phyloP scores from a whole-genome alignment of 129 eudicot species.

The Saussurea involucrata region DNA sequence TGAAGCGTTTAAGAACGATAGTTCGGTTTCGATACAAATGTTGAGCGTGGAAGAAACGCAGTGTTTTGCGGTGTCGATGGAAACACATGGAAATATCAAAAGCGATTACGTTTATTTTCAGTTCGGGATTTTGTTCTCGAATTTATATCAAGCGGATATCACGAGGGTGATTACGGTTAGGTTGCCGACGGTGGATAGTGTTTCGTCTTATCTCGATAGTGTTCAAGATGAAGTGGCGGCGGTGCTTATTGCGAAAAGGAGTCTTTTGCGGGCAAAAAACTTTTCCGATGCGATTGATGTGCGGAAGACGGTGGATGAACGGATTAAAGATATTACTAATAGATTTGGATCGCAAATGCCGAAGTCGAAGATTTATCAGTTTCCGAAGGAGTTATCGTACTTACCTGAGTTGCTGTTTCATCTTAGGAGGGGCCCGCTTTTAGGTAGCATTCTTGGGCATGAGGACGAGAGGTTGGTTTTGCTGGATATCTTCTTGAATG shows the following conservation, averaged over 20 bases:
- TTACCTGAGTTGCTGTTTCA: slow-evolving; percentile 89
- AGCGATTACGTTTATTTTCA: slow-evolving; percentile 79
- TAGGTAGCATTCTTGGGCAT: slow-evolving; percentile 90
- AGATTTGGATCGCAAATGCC: slow-evolving; percentile 82
- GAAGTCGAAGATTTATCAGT: slow-evolving; percentile 80
- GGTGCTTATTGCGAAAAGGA: slow-evolving; percentile 81
- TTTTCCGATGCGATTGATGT: slow-evolving; percentile 61
- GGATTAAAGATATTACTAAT: slow-evolving; percentile 72
- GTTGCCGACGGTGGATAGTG: slow-evolving; percentile 79
- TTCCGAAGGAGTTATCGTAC: slow-evolving; percentile 75
- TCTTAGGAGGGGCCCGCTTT: slow-evolving; percentile 92
- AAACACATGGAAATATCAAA: slow-evolving; percentile 62
- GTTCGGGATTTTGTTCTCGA: slow-evolving; percentile 64
- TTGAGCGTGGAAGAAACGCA: slow-evolving; percentile 92
- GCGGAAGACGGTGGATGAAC: slow-evolving; percentile 67
- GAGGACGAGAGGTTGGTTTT: slow-evolving; percentile 96
- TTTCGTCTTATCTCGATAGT: slow-evolving; percentile 73
- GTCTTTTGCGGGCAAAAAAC: slow-evolving; percentile 76
- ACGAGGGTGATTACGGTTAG: slow-evolving; percentile 82
- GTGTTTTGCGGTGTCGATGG: slow-evolving; percentile 86
- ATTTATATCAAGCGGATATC: slow-evolving; percentile 78
- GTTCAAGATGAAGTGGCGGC: slow-evolving; percentile 94
- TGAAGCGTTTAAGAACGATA: slow-evolving; percentile 71
- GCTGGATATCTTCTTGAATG: slow-evolving; percentile 81
- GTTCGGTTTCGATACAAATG: slow-evolving; percentile 66